Evolutionary conservation across 257 asterid species (phyloP), one percentile per base, ranked within the genome.

Genomic region (Solanum neorickii): DNA sequence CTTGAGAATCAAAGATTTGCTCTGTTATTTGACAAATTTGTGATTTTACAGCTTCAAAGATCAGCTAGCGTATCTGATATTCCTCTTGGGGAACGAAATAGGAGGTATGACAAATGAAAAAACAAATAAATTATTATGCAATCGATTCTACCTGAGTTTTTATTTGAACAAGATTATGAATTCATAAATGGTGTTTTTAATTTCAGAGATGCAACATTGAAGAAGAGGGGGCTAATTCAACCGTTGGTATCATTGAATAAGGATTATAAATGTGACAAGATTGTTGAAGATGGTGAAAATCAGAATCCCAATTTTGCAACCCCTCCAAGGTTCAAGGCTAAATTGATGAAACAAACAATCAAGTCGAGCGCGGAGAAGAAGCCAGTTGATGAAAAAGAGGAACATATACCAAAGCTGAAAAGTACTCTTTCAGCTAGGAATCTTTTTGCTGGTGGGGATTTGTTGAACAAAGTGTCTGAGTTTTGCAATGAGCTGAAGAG

Each of bases 401-500:
- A 89, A 83, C 92, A 89, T 84, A 72, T 89, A 29, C 96, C 95
- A 3, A 95, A 93, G 92, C 93, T 97, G 85, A 94, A 90, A 90
- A 95, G 97, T 88, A 96, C 99, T 29, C 78, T 93, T 60, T 97
- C 99, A 21, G 98, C 99, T 3, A 90, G 94, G 87, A 96, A 95
- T 88, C 90, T 96, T 89, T 97, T 97, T 91, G 91, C 96, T 1
- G 98, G 99, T n/a, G 94, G 98, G 31, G 98, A 95, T 85, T 89
- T 97, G 85, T 88, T 97, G 62, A 92, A 88, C 87, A 96, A 94
- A 90, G 96, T 97, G 12, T 89, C 97, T 1, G 99, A 97, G 29
- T 97, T 97, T 84, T 97, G 99, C 93, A 94, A 91, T 68, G 99
- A 95, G 89, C 90, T 97, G 93, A 97, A 97, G 89, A 95, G 88